A percentile compares a stretch with the other conserved stretches of the same genome.
Evolutionary conservation across 108 stramenopile genomes (phyloP).

Genomic region (Fragilariopsis cylindrus): DNA sequence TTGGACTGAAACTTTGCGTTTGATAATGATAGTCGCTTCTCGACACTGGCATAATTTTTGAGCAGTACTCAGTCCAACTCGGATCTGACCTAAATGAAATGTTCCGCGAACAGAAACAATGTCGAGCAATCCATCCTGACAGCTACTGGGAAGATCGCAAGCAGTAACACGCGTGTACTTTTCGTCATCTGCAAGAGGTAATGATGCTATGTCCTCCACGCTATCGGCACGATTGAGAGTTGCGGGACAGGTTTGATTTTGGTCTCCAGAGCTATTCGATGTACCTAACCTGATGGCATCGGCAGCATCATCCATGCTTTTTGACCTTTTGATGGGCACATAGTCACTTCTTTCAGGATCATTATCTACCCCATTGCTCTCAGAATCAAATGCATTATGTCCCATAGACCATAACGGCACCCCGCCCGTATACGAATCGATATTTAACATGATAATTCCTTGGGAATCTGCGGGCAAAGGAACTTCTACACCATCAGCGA

Average conservation of each 20-base stretch:
- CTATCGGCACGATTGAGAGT: slow-evolving; percentile 44
- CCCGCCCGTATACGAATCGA: slow-evolving; percentile 89
- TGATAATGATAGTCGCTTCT: slow-evolving; percentile 64
- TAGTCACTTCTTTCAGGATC: background rate
- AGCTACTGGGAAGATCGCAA: slow-evolving; percentile 72
- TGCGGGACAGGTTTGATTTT: background rate
- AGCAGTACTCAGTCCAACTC: slow-evolving; percentile 82
- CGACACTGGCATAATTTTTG: slow-evolving; percentile 79
- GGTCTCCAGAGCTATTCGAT: slow-evolving; percentile 1
- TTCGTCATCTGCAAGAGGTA: slow-evolving; percentile 48
- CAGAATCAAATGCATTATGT: background rate
- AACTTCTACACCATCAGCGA: slow-evolving; percentile 86
- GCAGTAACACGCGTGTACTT: slow-evolving; percentile 49
- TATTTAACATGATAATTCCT: slow-evolving; percentile 89
- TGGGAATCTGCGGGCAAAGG: slow-evolving; percentile 83
- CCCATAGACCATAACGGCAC: slow-evolving; percentile 84
- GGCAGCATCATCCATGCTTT: slow-evolving; percentile 22
- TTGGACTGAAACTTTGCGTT: slow-evolving; percentile 79
- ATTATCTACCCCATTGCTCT: background rate
- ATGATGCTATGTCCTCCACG: slow-evolving; percentile 46
- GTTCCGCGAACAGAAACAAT: slow-evolving; percentile 81
- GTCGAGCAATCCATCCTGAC: slow-evolving; percentile 87
- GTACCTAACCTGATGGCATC: background rate
- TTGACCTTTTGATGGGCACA: slow-evolving; percentile 15
- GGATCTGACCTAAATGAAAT: slow-evolving; percentile 88